Base-by-base conservation (phyloP, 306 rosid species). In the Abrus pulchellus region DNA sequence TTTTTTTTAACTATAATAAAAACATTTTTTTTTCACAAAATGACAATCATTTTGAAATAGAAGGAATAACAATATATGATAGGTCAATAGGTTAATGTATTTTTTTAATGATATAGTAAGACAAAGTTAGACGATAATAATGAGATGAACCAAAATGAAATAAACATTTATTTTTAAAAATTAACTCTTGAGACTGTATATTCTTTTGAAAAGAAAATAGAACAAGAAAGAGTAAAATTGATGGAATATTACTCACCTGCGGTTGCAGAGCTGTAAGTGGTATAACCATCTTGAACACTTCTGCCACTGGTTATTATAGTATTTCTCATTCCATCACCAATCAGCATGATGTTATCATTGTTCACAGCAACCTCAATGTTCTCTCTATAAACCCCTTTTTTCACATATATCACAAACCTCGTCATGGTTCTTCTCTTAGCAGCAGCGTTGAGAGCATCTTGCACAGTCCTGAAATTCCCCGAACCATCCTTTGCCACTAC, bases 401-500 rank as follows among this genome's bases (percentile, higher is more conserved):
- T 94, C 67, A 94, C 88, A 5, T 86, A 36, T 59, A 94, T 94
- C 38, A 92, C 82, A 82, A 91, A 91, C 60, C 97, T 86, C 0
- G 67, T 82, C 12, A 29, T 82, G 1, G 10, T 12, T 8, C 66
- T 85, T 75, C 97, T 90, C 78, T 64, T 92, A 38, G 88, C 94
- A 0, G 98, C 94, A 13, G 72, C 84, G 49, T 94, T 4, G 0
- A 94, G 29, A 1, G 97, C 98, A 0, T 83, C 92, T 86, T 94
- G 98, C 27, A 94, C 90, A 0, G 85, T 85, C 79, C 10, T 83
- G 69, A 76, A 94, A 50, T 86, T 48, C 34, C 98, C 98, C 0
- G 97, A 86, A 3, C 97, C 97, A 47, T 92, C 98, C 86, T 90
- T 90, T 1, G 97, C 98, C 61, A 94, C 98, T 75, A 94, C 92